Evolutionary conservation across 768 basidiomycete genomes (phyloP).

Genomic region (Boletus reticulatus): DNA sequence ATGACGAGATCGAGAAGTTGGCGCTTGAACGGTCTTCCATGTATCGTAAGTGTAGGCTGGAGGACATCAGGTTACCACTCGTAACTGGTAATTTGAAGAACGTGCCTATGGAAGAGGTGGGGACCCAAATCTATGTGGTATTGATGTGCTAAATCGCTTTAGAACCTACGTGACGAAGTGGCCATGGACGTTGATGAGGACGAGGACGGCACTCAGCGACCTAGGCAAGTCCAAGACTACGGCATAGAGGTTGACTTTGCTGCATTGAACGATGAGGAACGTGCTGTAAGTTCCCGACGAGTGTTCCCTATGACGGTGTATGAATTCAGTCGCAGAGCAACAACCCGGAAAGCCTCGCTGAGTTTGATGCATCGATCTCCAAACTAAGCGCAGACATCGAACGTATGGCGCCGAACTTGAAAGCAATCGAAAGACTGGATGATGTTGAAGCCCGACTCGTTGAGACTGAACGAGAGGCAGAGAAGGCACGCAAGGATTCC

Average conservation of each 20-base stretch:
- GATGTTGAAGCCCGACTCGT: conserved; percentile 82
- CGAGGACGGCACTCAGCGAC: conserved; percentile 74
- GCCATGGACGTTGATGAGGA: conserved; percentile 93
- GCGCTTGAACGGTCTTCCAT: conserved; percentile 81
- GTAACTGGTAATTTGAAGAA: conserved; percentile 72
- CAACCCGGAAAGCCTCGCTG: conserved; percentile 59
- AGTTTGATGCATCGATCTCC: conserved; percentile 69
- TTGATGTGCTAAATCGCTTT: conserved; percentile 7
- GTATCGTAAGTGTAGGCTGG: conserved; percentile 91
- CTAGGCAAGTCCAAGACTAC: conserved; percentile 72
- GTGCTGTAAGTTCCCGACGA: conserved; percentile 45
- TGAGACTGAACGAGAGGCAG: conserved; percentile 90
- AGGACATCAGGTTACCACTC: conserved; percentile 86
- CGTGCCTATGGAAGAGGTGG: conserved; percentile 94
- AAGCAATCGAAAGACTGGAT: conserved; percentile 89
- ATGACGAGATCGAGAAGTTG: conserved; percentile 89
- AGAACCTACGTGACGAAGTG: conserved; percentile 82
- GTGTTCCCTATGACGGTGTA: not conserved
- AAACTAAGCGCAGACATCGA: conserved; percentile 82
- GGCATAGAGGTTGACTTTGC: conserved; percentile 90
- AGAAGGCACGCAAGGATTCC: conserved; percentile 86
- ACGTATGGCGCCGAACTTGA: conserved; percentile 94
- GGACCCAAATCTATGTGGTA: conserved; percentile 4
- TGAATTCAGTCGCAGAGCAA: conserved; percentile 44
- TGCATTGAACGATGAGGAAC: conserved; percentile 69